phyloP scores from a whole-genome alignment of 2,329 filamentous ascomycete genomes.

The Penicillium vulpinum region DNA sequence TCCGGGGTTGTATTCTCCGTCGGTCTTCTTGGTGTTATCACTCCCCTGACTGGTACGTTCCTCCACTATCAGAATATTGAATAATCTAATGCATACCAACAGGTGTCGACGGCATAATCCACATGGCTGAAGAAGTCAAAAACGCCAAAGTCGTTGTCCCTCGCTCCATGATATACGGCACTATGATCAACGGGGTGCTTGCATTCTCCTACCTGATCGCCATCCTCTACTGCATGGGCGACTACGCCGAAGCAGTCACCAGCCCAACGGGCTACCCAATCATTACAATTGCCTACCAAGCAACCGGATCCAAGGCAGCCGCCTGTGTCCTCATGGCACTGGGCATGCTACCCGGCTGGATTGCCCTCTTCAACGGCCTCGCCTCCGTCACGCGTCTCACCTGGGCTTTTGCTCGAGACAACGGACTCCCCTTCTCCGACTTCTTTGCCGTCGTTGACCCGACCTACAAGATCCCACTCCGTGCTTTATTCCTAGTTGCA shows the following conservation, averaged over 20 bases:
- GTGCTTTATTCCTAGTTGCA: slow-evolving; percentile 33
- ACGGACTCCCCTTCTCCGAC: slow-evolving; percentile 41
- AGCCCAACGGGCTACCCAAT: slow-evolving; percentile 50
- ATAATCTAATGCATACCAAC: slow-evolving; percentile 4
- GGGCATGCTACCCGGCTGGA: slow-evolving; percentile 28
- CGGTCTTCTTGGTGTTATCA: slow-evolving; percentile 19
- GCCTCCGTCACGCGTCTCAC: slow-evolving; percentile 42
- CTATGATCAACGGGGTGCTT: slow-evolving; percentile 48
- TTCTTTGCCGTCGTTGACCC: slow-evolving; percentile 31
- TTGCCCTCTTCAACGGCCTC: slow-evolving; percentile 30
- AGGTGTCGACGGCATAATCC: slow-evolving; percentile 29
- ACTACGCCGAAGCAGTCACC: slow-evolving; percentile 39
- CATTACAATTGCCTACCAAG: slow-evolving; percentile 52
- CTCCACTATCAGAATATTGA: neutral
- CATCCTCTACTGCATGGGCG: slow-evolving; percentile 45
- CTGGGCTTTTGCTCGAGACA: slow-evolving; percentile 48
- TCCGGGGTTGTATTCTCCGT: slow-evolving; percentile 27
- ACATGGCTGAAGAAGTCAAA: slow-evolving; percentile 52
- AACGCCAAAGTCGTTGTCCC: slow-evolving; percentile 50
- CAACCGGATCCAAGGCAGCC: slow-evolving; percentile 46
- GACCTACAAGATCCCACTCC: slow-evolving; percentile 42
- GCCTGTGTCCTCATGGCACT: slow-evolving; percentile 45
- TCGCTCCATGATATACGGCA: slow-evolving; percentile 47
- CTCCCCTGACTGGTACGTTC: slow-evolving; percentile 18
- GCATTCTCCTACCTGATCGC: slow-evolving; percentile 48